Percentiles rank a stretch among this genome's conserved stretches.
phyloP scores from a whole-genome alignment of 176 grass and related monocot genomes.

The Hyparrhenia diplandra region DNA sequence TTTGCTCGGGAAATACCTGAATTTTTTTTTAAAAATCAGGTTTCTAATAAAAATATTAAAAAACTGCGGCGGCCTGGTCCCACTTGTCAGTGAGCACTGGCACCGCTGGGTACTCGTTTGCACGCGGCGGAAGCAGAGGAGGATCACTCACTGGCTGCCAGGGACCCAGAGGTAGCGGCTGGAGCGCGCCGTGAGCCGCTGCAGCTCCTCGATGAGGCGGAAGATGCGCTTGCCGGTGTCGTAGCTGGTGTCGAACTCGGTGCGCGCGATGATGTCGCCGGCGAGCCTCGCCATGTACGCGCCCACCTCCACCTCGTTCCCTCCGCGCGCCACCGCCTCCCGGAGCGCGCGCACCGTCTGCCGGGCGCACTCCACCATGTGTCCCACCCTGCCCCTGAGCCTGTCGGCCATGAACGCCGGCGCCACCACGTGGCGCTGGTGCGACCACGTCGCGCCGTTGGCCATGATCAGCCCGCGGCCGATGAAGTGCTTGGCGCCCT shows the following conservation, averaged over 20 bases:
- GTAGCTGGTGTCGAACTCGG: slow-evolving; percentile 87
- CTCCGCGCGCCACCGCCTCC: slow-evolving; percentile 34
- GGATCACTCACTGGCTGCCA: slow-evolving; percentile 57
- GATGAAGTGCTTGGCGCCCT: slow-evolving; percentile 67
- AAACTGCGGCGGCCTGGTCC: neutral
- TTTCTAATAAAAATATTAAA: neutral
- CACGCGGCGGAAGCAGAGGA: too few species aligned
- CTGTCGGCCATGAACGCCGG: slow-evolving; percentile 86
- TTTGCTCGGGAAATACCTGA: slow-evolving; percentile 80
- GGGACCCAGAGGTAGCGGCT: slow-evolving; percentile 87
- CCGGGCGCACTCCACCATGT: slow-evolving; percentile 83
- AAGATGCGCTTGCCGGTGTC: slow-evolving; percentile 72
- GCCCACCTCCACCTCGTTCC: slow-evolving; percentile 83
- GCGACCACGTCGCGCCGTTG: slow-evolving; percentile 57
- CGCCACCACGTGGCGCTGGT: slow-evolving; percentile 73
- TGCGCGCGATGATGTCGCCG: slow-evolving; percentile 76
- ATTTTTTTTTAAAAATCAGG: neutral
- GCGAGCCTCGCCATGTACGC: slow-evolving; percentile 65
- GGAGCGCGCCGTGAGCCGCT: slow-evolving; percentile 62
- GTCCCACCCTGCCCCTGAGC: slow-evolving; percentile 58
- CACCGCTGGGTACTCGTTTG: too few species aligned
- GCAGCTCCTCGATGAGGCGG: slow-evolving; percentile 60
- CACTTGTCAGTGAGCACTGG: neutral
- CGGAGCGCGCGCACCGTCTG: slow-evolving; percentile 40
- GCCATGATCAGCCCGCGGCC: slow-evolving; percentile 70